A percentile compares a stretch with the other conserved stretches of the same genome.
phyloP scores from a whole-genome alignment of 495 filamentous ascomycete genomes.

The Clohesyomyces aquaticus region DNA sequence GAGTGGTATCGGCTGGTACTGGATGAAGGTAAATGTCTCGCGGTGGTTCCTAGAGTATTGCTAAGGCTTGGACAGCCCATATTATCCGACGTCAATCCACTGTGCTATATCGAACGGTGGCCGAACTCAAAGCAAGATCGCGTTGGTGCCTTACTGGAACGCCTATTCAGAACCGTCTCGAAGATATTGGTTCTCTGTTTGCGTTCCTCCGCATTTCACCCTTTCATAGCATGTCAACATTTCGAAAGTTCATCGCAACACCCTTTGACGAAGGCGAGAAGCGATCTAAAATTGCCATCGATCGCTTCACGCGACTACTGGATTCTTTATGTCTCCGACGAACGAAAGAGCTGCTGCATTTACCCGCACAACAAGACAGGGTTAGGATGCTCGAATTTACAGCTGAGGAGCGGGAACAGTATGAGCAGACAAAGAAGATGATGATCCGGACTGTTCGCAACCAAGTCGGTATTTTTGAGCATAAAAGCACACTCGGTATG shows the following conservation, averaged over 20 bases:
- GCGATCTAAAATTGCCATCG: constrained; percentile 15
- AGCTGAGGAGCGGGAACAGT: constrained; percentile 5
- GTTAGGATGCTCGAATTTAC: constrained; percentile 17
- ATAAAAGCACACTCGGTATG: constrained; percentile 22
- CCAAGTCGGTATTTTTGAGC: constrained; percentile 23
- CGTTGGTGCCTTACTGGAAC: constrained; percentile 39
- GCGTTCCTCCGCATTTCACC: constrained; percentile 25
- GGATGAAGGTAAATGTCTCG: constrained; percentile 22
- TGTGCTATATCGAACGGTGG: constrained; percentile 24
- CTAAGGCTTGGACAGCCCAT: constrained; percentile 18
- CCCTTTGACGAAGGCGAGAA: constrained; percentile 16
- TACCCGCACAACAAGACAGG: constrained; percentile 23
- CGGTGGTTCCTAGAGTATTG: not conserved
- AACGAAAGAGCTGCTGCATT: constrained; percentile 31
- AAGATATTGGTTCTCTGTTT: constrained; percentile 35
- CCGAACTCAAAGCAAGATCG: constrained; percentile 17
- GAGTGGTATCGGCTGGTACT: constrained; percentile 27
- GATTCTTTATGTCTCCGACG: constrained; percentile 35
- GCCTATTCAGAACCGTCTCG: constrained; percentile 37
- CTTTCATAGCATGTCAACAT: constrained; percentile 14
- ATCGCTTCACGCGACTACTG: constrained; percentile 22
- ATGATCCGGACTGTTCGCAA: constrained; percentile 20
- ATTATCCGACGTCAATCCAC: constrained; percentile 29
- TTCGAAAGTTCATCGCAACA: constrained; percentile 24
- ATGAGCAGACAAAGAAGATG: constrained; percentile 26